phyloP scores from a whole-genome alignment of 2,329 filamentous ascomycete species.

The Talaromyces sp. region DNA sequence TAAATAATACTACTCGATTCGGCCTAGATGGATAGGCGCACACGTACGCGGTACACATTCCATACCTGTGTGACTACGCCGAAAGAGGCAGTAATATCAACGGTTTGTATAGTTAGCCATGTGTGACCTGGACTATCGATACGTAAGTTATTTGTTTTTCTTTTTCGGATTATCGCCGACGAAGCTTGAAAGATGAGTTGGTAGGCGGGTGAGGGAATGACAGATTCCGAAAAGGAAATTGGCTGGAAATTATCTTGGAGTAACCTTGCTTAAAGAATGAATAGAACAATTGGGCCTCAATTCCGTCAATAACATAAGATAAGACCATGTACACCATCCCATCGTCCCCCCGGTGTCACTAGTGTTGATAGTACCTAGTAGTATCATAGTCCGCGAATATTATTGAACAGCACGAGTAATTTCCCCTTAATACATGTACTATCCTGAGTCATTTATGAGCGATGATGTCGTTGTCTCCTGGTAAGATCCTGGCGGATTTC shows the following conservation, averaged over 20 bases:
- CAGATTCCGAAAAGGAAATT: not conserved
- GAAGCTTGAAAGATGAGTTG: not conserved
- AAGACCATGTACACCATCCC: not conserved
- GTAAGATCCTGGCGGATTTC: not conserved
- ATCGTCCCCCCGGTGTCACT: not conserved
- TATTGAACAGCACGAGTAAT: not conserved
- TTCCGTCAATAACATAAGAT: not conserved
- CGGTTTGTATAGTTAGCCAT: not conserved
- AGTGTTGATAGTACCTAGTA: not conserved
- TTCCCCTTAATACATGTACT: not conserved
- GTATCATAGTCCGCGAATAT: not conserved
- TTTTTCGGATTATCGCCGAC: not conserved
- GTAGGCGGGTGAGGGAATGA: no score
- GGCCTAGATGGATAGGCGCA: not conserved
- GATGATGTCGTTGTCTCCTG: not conserved
- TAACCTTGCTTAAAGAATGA: not conserved
- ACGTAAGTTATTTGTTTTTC: no score
- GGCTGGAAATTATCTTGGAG: no score
- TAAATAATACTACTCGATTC: not conserved
- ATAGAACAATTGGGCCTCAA: no score
- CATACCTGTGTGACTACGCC: not conserved
- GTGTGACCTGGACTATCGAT: not conserved
- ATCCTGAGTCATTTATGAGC: not conserved
- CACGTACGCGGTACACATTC: not conserved
- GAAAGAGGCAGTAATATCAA: constrained; percentile 1